Evolutionary conservation across 495 filamentous ascomycete genomes (phyloP), one percentile per base, ranked within the genome.

Genomic region (Astrocystis sublimbata): DNA sequence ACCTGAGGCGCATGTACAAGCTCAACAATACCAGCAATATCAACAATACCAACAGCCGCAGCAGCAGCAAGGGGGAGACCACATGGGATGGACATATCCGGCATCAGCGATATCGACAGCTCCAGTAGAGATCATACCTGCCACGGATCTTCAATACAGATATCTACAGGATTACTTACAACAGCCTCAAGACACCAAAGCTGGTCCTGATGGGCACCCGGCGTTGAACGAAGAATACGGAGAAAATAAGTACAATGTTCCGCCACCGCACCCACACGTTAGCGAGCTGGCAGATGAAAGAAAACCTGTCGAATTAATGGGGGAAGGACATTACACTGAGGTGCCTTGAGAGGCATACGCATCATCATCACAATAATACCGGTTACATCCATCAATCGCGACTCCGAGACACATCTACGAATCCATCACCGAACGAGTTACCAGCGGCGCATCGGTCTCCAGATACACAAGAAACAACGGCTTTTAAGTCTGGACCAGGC

Each of bases 291-390:
- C 69, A 1, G 60, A 65, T 3, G 62, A 64, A 59, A 41, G 46
- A 12, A 58, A 43, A 49, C 63, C 65, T 3, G 50, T 60, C 24
- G 69, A 72, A 53, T 47, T 72, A 31, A 65, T 68, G 65, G 65
- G 67, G 0, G 67, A 72, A 8, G 69, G 65, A 2, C 67, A 69
- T n/a, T 60, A 64, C 36, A 65, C 61, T 45, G 69, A 71, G 26
- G 58, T 35, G n/a, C 64, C 69, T 45, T 62, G 19, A 49, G 24
- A 7, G 6, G 3, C 13, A 12, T 19, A 33, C 21, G 17, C n/a
- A n/a, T n/a, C n/a, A n/a, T n/a, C n/a, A n/a, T n/a, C n/a, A n/a
- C n/a, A n/a, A n/a, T n/a, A n/a, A n/a, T n/a, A n/a, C n/a, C n/a
- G n/a, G n/a, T n/a, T n/a, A n/a, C n/a, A n/a, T n/a, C n/a, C n/a